A percentile compares a stretch with the other conserved stretches of the same genome.
These are phyloP conservation scores for Ustilago trichophora DNA, from an alignment of 1,284 basidiomycete genomes.

Conservation along the genomic window DNA sequence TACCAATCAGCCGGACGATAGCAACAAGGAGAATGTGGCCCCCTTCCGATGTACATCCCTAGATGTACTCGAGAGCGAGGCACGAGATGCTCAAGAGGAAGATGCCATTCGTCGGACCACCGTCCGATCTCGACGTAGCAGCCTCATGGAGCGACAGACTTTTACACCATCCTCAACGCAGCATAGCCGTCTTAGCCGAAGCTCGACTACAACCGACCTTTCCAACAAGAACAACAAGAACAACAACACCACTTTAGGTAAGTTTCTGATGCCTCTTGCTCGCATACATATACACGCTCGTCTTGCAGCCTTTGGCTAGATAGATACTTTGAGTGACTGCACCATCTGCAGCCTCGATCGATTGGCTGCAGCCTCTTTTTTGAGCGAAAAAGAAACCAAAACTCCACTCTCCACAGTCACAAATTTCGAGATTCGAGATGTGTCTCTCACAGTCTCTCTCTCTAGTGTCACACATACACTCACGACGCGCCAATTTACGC, in stretches of 20 bases:
- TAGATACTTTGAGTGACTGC: not conserved
- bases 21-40: conserved; percentile 65
- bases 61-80: conserved; percentile 42
- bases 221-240: no score
- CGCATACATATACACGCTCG: no score
- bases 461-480: not conserved
- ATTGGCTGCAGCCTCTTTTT: conserved; percentile 4
- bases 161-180: conserved; percentile 10
- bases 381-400: not conserved
- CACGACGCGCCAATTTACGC: conserved; percentile 53
- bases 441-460: no score
- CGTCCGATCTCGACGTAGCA: conserved; percentile 25
- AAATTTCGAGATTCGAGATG: no score
- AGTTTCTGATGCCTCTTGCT: no score
- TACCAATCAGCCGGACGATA: conserved; percentile 49
- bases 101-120: conserved; percentile 49
- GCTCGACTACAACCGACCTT: conserved; percentile 31
- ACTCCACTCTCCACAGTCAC: conserved; percentile 20
- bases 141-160: conserved; percentile 40
- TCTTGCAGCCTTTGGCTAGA: no score
- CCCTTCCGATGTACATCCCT: conserved; percentile 49
- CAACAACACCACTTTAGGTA: conserved; percentile 24
- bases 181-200: conserved; percentile 31
- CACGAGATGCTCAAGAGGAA: conserved; percentile 43
- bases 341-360: conserved; percentile 16